These are phyloP conservation scores for Fusarium protoensiforme DNA, from an alignment of 2,329 filamentous ascomycete species.

Conservation along the genomic window DNA sequence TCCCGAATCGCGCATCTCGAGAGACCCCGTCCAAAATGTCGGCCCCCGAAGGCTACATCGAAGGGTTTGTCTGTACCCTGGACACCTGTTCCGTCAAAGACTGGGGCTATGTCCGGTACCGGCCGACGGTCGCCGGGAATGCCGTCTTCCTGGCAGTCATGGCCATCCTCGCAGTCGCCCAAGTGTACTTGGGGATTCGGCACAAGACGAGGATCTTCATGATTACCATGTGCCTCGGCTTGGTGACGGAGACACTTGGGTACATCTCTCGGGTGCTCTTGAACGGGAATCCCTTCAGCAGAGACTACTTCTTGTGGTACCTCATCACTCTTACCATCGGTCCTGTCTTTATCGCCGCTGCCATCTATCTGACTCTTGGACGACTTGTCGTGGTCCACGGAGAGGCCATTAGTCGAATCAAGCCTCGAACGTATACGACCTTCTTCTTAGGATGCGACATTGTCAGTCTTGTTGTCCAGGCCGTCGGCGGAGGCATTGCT, in stretches of 20 bases:
- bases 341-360: conserved; percentile 39
- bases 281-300: conserved; percentile 28
- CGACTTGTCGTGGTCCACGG: conserved; percentile 37
- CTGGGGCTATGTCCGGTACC: conserved; percentile 30
- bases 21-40: conserved; percentile 13
- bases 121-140: conserved; percentile 25
- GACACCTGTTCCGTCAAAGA: conserved; percentile 29
- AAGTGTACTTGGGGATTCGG: conserved; percentile 33
- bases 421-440: conserved; percentile 21
- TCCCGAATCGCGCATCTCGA: background rate
- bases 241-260: conserved; percentile 33
- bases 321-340: conserved; percentile 39
- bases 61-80: conserved; percentile 27
- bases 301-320: conserved; percentile 31
- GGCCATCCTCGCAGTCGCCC: conserved; percentile 14
- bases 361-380: conserved; percentile 40
- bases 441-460: conserved; percentile 33
- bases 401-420: conserved; percentile 16
- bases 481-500: conserved; percentile 28
- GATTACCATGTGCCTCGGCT: conserved; percentile 34
- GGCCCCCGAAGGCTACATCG: conserved; percentile 23
- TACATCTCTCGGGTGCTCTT: conserved; percentile 34
- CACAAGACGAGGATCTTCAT: conserved; percentile 36
- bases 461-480: conserved; percentile 28
- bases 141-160: conserved; percentile 28